Evolutionary conservation across 106 monocot genomes (phyloP).

Genomic region (Agapanthus africanus): DNA sequence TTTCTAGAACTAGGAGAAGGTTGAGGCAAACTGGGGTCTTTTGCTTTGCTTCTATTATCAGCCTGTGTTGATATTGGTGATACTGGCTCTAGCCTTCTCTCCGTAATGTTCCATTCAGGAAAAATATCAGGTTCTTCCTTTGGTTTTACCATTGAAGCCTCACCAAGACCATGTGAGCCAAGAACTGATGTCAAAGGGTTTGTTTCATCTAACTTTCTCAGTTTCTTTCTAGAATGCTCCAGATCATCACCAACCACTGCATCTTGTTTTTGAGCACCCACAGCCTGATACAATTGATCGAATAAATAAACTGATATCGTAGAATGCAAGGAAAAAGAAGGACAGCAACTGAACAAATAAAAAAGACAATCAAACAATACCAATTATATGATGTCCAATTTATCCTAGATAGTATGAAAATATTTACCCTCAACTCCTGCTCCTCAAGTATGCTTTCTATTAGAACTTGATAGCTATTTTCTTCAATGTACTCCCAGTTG

Average conservation of each 20-base stretch:
- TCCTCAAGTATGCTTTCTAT: slow-evolving; percentile 48
- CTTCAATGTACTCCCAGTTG: slow-evolving; percentile 63
- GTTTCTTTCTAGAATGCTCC: slow-evolving; percentile 17
- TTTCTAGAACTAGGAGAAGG: slow-evolving; percentile 4
- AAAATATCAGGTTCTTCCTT: slow-evolving; percentile 11
- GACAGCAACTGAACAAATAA: neutral
- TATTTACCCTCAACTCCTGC: slow-evolving; percentile 21
- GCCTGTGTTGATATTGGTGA: neutral
- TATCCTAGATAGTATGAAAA: neutral
- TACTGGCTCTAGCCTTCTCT: neutral
- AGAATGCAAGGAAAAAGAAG: neutral
- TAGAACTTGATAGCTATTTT: slow-evolving; percentile 44
- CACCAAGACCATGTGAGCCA: slow-evolving; percentile 5
- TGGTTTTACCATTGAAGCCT: slow-evolving; percentile 5
- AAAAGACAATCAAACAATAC: neutral
- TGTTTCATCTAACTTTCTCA: slow-evolving; percentile 13
- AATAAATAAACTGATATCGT: neutral
- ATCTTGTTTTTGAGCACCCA: neutral
- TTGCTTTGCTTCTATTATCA: neutral
- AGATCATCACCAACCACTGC: slow-evolving; percentile 5
- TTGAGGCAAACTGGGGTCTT: neutral
- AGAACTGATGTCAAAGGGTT: neutral
- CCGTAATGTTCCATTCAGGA: neutral
- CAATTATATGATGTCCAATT: neutral
- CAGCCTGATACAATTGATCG: slow-evolving; percentile 15